Evolutionary conservation across 129 eudicot species (phyloP).

Genomic region (Rutidosis leptorrhynchoides): DNA sequence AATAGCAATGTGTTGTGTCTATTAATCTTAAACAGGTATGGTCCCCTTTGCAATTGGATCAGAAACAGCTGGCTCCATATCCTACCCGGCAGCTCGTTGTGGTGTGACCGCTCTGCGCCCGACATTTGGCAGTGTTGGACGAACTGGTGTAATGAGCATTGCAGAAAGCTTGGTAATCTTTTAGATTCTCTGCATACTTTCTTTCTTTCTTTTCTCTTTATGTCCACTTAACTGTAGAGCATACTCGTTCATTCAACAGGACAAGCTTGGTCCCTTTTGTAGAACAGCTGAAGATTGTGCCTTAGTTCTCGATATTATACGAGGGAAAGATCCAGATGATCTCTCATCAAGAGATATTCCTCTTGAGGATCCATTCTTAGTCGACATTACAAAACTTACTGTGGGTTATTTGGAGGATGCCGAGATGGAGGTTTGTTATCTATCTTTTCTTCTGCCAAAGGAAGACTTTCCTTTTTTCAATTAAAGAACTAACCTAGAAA

Average conservation of each 20-base stretch:
- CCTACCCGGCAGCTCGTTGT: conserved; percentile 92
- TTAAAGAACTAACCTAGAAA: too few species aligned
- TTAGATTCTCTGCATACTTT: conserved; percentile 14
- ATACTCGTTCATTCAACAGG: too few species aligned
- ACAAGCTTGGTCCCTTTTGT: conserved; percentile 89
- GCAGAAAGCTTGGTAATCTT: conserved; percentile 79
- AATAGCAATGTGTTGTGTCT: too few species aligned
- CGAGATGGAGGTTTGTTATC: conserved; percentile 41
- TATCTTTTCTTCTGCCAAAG: too few species aligned
- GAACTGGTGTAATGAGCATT: conserved; percentile 90
- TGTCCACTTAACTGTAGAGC: too few species aligned
- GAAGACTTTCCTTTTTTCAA: too few species aligned
- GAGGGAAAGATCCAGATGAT: conserved; percentile 81
- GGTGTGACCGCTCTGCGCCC: conserved; percentile 93
- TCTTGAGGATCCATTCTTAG: conserved; percentile 46
- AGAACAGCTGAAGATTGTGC: conserved; percentile 86
- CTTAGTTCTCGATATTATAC: conserved; percentile 56
- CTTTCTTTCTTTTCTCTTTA: too few species aligned
- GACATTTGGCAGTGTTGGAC: conserved; percentile 89
- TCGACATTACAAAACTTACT: conserved; percentile 65
- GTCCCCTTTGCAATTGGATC: conserved; percentile 97
- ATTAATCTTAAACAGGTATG: too few species aligned
- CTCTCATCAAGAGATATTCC: conserved; percentile 61
- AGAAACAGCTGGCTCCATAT: conserved; percentile 89
- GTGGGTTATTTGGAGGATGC: conserved; percentile 53